Conservation (phyloP, 2,329 filamentous ascomycete genomes). For the Penicillium corylophilum region DNA sequence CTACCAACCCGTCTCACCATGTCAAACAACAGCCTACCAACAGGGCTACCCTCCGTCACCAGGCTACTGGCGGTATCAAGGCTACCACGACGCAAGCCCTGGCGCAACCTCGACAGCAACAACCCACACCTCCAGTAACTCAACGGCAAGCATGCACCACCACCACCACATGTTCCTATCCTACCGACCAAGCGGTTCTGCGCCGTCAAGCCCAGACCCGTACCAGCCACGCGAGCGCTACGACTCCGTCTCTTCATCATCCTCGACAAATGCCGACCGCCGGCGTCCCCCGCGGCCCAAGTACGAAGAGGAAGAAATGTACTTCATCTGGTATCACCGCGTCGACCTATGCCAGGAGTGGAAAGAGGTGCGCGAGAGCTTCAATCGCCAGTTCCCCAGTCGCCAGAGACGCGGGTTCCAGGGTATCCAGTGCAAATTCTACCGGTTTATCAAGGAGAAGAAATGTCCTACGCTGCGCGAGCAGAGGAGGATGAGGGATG, state of each 20-base stretch:
- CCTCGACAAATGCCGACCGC: slow-evolving; percentile 35
- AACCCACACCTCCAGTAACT: slow-evolving; percentile 12
- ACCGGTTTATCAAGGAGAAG: slow-evolving; percentile 49
- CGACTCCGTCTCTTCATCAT: slow-evolving; percentile 43
- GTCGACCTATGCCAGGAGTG: slow-evolving; percentile 48
- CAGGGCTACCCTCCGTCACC: slow-evolving; percentile 26
- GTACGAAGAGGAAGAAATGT: slow-evolving; percentile 49
- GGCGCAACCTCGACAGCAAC: slow-evolving; percentile 18
- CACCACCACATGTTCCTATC: slow-evolving; percentile 26
- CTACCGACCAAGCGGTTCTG: slow-evolving; percentile 28
- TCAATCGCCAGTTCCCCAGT: slow-evolving; percentile 44
- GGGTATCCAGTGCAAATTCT: slow-evolving; percentile 52
- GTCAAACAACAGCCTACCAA: slow-evolving; percentile 15
- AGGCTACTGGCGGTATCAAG: slow-evolving; percentile 27
- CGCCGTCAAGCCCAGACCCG: slow-evolving; percentile 36
- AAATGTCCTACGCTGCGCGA: slow-evolving; percentile 46
- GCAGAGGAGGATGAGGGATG: slow-evolving; percentile 41
- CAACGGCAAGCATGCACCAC: slow-evolving; percentile 12
- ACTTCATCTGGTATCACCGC: slow-evolving; percentile 52
- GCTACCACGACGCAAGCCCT: slow-evolving; percentile 24
- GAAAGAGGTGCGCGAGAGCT: slow-evolving; percentile 46
- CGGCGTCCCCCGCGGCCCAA: slow-evolving; percentile 46
- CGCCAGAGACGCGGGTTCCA: slow-evolving; percentile 43
- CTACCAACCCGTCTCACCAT: slow-evolving; percentile 16
- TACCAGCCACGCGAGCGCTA: slow-evolving; percentile 41